A percentile compares a stretch with the other conserved stretches of the same genome.
Conservation (phyloP, 2,329 filamentous ascomycete species). For the Sclerotinia sclerotiorum region DNA sequence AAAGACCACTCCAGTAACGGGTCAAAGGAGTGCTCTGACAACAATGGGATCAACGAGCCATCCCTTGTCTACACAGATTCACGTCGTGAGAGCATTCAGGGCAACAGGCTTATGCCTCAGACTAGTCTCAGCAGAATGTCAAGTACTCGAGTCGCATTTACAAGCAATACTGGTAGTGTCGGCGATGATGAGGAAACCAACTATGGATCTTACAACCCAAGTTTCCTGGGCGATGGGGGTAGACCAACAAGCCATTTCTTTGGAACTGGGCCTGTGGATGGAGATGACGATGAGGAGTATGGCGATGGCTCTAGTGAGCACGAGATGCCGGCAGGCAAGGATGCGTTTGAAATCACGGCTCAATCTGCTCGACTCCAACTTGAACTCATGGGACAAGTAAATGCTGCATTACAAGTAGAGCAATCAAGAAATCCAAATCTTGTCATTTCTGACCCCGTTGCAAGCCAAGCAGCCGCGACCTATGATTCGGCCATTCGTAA, state of each 20-base stretch:
- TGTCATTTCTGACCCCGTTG: conserved; percentile 72
- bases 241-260: conserved; percentile 34
- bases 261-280: conserved; percentile 44
- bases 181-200: conserved; percentile 54
- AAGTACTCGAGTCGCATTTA: conserved; percentile 38
- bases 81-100: conserved; percentile 50
- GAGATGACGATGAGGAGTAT: conserved; percentile 71
- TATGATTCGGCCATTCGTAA: conserved; percentile 91
- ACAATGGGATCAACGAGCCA: conserved; percentile 33
- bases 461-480: conserved; percentile 74
- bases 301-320: conserved; percentile 77
- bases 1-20: conserved; percentile 65
- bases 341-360: conserved; percentile 95
- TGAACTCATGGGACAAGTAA: conserved; percentile 84
- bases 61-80: conserved; percentile 34
- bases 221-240: conserved; percentile 46
- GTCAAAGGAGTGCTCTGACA: conserved; percentile 30
- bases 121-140: conserved; percentile 32
- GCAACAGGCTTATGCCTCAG: conserved; percentile 33
- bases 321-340: conserved; percentile 76
- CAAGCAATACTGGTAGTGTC: conserved; percentile 40
- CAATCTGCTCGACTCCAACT: conserved; percentile 92
- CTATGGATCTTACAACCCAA: conserved; percentile 57
- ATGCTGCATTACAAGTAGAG: conserved; percentile 75
- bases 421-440: conserved; percentile 67